Base-by-base conservation (phyloP, 495 filamentous ascomycete species). In the Neurospora sp. region DNA sequence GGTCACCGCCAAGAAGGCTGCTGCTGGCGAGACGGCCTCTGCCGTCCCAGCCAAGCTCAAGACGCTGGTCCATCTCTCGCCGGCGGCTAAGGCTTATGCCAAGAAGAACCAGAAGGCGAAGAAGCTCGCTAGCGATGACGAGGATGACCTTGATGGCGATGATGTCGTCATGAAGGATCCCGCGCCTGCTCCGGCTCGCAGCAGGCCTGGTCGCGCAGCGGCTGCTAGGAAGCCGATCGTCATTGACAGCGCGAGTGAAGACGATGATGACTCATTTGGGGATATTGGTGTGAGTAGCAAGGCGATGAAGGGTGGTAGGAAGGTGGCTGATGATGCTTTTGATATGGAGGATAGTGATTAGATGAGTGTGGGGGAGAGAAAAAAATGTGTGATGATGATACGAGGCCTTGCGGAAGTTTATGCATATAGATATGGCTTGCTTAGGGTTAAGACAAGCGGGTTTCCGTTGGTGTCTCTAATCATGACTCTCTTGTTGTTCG, bases 41-140 rank as follows among this genome's bases (percentile, higher is more conserved):
- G 45, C 39, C 10, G 73, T 42, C 8, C 59, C 70, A 8, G 22
- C 71, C 12, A 75, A 82, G 68, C 73, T 80, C 6, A 90, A 90
- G 75, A 79, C 83, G 27, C 77, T 80, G 8, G 74, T 81, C 6
- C 35, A 40, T 44, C 83, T 93, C 18, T 93, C 91, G 12, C 92
- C 93, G 0, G 92, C 91, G 7, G 93, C 92, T 14, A 96, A 95
- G 79, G 91, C 90, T 0, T 95, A 96, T 78, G 92, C 91, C 18
- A 87, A 89, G 3, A 94, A 92, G 83, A 83, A 85, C 73, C 85
- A 86, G 40, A 91, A 91, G 80, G 77, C 85, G 0, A 82, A 85
- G 71, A 84, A 83, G 78, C 75, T 81, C 4, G 70, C 75, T 6
- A 80, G 80, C 9, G 73, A 77, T 70, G 81, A 83, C 47, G 82